phyloP scores from a whole-genome alignment of 2,329 filamentous ascomycete genomes.

The Colletotrichum cereale region DNA sequence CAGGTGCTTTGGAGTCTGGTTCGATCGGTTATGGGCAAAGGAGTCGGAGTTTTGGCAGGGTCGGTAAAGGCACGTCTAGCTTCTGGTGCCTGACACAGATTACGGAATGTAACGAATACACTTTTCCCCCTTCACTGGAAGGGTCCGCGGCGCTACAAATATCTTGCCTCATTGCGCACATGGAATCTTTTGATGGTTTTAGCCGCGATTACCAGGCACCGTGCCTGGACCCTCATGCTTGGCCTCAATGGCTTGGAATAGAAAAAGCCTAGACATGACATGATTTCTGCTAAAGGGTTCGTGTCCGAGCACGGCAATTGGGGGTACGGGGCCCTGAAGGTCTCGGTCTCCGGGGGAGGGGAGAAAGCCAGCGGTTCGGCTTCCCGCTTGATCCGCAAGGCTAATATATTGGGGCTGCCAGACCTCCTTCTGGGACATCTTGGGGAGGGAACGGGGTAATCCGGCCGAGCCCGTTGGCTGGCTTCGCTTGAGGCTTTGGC shows the following conservation, averaged over 20 bases:
- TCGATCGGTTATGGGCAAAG: not conserved
- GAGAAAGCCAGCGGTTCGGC: not conserved
- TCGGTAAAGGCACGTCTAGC: not conserved
- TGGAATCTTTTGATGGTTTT: not conserved
- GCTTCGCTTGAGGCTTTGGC: no score
- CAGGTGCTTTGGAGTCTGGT: conserved; percentile 27
- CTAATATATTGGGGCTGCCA: no score
- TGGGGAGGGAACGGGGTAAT: no score
- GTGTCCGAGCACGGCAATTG: not conserved
- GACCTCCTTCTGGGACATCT: no score
- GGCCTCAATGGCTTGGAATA: not conserved
- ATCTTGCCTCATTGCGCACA: not conserved
- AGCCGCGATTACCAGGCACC: not conserved
- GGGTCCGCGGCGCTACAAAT: not conserved
- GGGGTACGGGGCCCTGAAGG: not conserved
- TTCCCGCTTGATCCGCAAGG: no score
- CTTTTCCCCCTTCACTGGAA: not conserved
- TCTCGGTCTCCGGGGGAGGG: not conserved
- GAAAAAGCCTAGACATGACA: not conserved
- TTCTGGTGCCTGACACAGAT: not conserved
- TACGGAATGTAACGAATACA: not conserved
- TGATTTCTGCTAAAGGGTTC: not conserved
- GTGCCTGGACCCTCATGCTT: not conserved
- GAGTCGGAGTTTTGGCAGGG: conserved; percentile 9
- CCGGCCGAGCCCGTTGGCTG: no score